Percentiles rank a stretch among this genome's conserved stretches.
Conservation (phyloP, 345 rosid species). For the Eucalyptus fibrosa region DNA sequence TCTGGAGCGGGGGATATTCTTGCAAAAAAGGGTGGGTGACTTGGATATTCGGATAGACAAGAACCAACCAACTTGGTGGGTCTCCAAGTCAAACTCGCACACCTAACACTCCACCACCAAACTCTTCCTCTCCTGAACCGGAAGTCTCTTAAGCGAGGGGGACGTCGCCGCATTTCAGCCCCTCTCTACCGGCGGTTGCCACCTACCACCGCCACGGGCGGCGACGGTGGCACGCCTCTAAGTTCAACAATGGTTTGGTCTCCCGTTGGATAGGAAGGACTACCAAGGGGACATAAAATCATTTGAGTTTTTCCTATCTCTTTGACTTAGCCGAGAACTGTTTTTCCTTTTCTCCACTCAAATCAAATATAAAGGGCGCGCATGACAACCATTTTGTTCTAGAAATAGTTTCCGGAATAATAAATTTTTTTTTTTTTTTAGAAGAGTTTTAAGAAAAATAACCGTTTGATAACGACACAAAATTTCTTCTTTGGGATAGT, state of each 20-base stretch:
- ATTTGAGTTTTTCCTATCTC: too few species aligned
- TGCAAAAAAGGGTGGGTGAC: neutral
- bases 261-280: neutral
- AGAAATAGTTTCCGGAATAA: too few species aligned
- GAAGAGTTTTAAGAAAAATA: too few species aligned
- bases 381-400: too few species aligned
- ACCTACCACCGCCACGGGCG: neutral
- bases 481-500: too few species aligned
- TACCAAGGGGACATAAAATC: accelerated
- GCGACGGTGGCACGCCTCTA: neutral
- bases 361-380: too few species aligned
- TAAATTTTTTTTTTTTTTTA: too few species aligned
- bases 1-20: neutral
- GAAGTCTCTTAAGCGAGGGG: neutral
- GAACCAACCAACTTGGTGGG: neutral
- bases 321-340: accelerated
- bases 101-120: neutral
- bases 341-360: neutral
- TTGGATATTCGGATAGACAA: neutral
- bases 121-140: neutral
- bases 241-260: neutral
- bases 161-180: neutral
- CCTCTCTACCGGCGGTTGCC: neutral
- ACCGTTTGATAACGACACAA: too few species aligned
- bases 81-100: neutral